Base-by-base conservation (phyloP, 305 asterid species). In the Lippia alba region DNA sequence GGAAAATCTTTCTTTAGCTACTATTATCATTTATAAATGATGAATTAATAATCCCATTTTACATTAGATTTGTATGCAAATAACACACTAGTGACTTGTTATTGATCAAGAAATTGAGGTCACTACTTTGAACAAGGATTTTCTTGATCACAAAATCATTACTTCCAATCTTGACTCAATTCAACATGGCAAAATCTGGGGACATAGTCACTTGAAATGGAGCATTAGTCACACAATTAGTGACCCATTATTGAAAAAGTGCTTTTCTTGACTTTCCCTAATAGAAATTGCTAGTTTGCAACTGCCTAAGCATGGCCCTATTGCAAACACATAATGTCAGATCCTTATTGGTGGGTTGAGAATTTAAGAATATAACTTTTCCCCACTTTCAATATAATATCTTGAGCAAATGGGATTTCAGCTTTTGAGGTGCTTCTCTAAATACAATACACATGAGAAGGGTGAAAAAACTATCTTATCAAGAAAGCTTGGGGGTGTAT, bases 381-480 rank as follows among this genome's bases (percentile, higher is more conserved):
- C 45, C 33, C 50, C 49, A 44, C 70, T 34, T 85, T 76, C 14
- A 79, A 76, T 40, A 88, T 56, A 73, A 84, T 86, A 90, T 88
- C 86, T 61, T 87, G 75, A 79, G 79, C 90, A 81, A 87, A 88
- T 88, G 88, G 83, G 86, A 83, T 83, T 80, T 80, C 80, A 72
- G 67, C 89, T 87, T 89, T 89, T 79, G 60, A 80, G 81, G 84
- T 84, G 89, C 82, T 82, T 86, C 84, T 78, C 79, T 70, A 71
- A 74, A 74, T 71, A 74, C 83, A 70, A 83, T 74, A 77, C 83
- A 83, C 80, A 62, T 46, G 61, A 65, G 39, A 66, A 45, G 49
- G 34, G 12, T 8, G 24, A 65, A 69, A 61, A 69, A 61, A 71
- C 36, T 30, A 80, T 69, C 36, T 84, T 83, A 82, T 76, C 78